phyloP scores from a whole-genome alignment of 1,284 basidiomycete genomes.

The Puccinia triticina region DNA sequence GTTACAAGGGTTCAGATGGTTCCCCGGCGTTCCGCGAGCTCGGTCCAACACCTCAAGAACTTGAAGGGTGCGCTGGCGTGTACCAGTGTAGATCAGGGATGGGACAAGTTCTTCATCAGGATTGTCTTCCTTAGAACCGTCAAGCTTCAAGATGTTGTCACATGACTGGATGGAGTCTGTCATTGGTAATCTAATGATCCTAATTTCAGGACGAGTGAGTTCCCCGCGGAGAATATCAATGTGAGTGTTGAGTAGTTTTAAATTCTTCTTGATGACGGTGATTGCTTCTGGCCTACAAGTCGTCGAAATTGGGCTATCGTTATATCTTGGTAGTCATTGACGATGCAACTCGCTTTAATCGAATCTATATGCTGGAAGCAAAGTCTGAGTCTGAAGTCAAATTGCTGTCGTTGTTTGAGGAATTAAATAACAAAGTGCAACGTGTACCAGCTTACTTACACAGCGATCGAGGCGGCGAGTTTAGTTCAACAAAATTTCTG shows the following conservation, averaged over 20 bases:
- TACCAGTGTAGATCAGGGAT: slow-evolving; percentile 24
- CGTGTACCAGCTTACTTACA: neutral
- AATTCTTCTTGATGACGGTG: slow-evolving; percentile 11
- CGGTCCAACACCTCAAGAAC: neutral
- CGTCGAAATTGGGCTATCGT: neutral
- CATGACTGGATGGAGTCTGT: neutral
- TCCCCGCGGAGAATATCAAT: slow-evolving; percentile 1
- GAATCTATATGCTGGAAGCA: neutral
- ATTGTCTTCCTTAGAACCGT: neutral
- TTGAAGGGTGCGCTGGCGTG: neutral
- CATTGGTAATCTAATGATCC: slow-evolving; percentile 4
- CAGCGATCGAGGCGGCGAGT: neutral
- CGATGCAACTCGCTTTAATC: neutral
- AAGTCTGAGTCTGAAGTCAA: no score
- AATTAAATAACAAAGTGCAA: neutral
- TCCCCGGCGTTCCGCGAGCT: neutral
- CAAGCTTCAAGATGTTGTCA: neutral
- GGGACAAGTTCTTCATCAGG: neutral
- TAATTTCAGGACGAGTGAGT: slow-evolving; percentile 12
- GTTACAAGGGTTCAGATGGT: neutral
- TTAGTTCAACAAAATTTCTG: neutral
- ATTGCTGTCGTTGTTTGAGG: neutral
- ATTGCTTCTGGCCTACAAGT: slow-evolving; percentile 29
- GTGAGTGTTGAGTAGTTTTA: neutral
- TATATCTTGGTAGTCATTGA: no score